Evolutionary conservation across 805 yeast genomes (phyloP), one percentile per base, ranked within the genome.

Genomic region (Peterozyma xylosa): DNA sequence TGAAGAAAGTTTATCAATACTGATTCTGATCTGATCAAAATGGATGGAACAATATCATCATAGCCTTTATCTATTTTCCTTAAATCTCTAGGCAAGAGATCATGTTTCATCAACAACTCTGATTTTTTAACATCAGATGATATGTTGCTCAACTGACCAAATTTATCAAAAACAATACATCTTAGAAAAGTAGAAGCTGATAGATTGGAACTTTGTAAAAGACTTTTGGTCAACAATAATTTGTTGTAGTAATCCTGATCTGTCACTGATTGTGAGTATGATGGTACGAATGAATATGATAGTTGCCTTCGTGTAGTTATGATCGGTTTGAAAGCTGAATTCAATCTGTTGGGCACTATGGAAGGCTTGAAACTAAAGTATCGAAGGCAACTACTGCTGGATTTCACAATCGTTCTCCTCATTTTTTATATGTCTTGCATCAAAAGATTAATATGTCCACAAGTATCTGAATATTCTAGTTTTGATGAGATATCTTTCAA

Each of bases 41-140:
- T 63, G 34, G 78, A 70, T 0, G 82, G 82, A n/a, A 77, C 82
- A 30, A 77, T 73, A 50, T 76, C 82, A 33, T 61, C 63, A 45
- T 63, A 62, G 2, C 64, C 67, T 46, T 62, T 64, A 30, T 74
- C 73, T 32, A 77, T 70, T 53, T 77, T 77, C 7, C 82, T 53
- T 33, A 77, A 60, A 53, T 77, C 82, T 50, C 82, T 60, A 1
- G 80, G 74, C 0, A 71, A 66, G 30, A 77, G 54, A 46, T 71
- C 69, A 54, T 75, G 71, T 13, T 60, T 58, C 42, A 62, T 58
- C 54, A 77, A 62, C 42, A 77, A 64, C 37, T 67, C 71, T 38
- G 57, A 59, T 41, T 71, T 64, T 43, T 66, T 63, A 21, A 68
- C 55, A 37, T 72, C 79, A 36, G 72, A 64, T 9, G 78, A 67